Evolutionary conservation across 805 yeast species (phyloP).

Genomic region (Scheffersomyces spartinae): DNA sequence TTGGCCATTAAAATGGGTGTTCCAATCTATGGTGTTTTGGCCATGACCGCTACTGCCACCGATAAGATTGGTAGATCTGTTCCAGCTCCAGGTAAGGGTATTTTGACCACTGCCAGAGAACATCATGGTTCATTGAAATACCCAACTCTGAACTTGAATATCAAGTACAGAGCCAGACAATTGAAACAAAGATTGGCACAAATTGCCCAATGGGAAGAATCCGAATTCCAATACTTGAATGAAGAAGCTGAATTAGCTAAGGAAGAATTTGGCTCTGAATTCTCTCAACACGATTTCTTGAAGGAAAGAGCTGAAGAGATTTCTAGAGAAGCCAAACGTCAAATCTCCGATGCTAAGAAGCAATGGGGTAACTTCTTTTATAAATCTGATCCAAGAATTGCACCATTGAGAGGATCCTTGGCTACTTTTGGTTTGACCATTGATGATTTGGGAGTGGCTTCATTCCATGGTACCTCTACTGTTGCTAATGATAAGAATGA

Average conservation of each 20-base stretch:
- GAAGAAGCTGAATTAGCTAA: conserved; percentile 55
- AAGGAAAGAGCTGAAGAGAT: conserved; percentile 83
- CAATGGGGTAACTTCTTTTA: conserved; percentile 96
- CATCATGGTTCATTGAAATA: conserved; percentile 70
- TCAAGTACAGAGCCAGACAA: conserved; percentile 90
- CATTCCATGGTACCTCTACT: conserved; percentile 99
- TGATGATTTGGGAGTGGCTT: conserved; percentile 93
- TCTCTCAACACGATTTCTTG: conserved; percentile 38
- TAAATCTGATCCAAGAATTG: conserved; percentile 82
- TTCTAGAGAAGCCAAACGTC: conserved; percentile 72
- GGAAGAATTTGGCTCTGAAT: conserved; percentile 40
- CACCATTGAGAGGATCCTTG: conserved; percentile 94
- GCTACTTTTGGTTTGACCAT: conserved; percentile 88
- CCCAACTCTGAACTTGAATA: conserved; percentile 72
- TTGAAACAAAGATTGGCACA: conserved; percentile 67
- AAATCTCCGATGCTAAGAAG: conserved; percentile 77
- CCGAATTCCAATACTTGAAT: conserved; percentile 58
- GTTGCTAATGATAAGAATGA: conserved; percentile 98
- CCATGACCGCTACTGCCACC: conserved; percentile 90
- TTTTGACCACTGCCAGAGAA: conserved; percentile 95
- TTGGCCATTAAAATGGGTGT: conserved; percentile 97
- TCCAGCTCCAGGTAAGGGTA: conserved; percentile 99
- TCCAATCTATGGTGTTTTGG: conserved; percentile 93
- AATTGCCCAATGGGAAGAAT: conserved; percentile 74
- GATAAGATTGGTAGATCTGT: conserved; percentile 98